Conservation (phyloP, 2,329 filamentous ascomycete species). For the Fusarium beomiforme region DNA sequence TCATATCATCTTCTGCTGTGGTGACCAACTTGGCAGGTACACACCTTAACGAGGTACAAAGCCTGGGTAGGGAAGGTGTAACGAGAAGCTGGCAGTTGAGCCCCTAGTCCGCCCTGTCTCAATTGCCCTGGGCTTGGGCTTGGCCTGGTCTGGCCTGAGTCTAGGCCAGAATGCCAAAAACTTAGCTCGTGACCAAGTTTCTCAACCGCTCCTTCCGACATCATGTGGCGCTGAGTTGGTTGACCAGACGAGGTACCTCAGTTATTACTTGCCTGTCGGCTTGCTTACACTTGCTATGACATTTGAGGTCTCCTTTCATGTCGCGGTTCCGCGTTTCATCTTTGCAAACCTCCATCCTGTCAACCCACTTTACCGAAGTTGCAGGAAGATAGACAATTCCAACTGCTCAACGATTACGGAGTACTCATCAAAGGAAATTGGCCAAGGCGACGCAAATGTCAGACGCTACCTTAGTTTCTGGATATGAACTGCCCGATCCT, state of each 20-base stretch:
- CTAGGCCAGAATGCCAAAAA: constrained; percentile 9
- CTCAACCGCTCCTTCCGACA: constrained; percentile 24
- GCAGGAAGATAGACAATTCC: not conserved
- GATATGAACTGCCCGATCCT: not conserved
- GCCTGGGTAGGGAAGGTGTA: not conserved
- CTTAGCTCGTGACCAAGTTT: constrained; percentile 17
- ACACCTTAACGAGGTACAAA: not conserved
- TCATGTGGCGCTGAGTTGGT: constrained; percentile 9
- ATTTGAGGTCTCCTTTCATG: not conserved
- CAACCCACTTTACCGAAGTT: constrained; percentile 20
- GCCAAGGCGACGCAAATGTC: not conserved
- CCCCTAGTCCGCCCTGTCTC: not conserved
- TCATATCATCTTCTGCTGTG: not conserved
- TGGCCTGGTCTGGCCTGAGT: not conserved
- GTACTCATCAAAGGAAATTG: not conserved
- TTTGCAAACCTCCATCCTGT: constrained; percentile 22
- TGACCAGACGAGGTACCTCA: too few species aligned
- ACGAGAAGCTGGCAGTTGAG: not conserved
- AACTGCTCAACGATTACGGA: not conserved
- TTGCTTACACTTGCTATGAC: not conserved
- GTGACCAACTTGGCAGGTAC: not conserved
- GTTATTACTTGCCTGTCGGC: not conserved
- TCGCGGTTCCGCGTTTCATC: constrained; percentile 15
- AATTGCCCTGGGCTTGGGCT: not conserved
- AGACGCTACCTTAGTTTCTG: not conserved